phyloP scores from a whole-genome alignment of 139 green algal species.

The Coelastrella sp. region DNA sequence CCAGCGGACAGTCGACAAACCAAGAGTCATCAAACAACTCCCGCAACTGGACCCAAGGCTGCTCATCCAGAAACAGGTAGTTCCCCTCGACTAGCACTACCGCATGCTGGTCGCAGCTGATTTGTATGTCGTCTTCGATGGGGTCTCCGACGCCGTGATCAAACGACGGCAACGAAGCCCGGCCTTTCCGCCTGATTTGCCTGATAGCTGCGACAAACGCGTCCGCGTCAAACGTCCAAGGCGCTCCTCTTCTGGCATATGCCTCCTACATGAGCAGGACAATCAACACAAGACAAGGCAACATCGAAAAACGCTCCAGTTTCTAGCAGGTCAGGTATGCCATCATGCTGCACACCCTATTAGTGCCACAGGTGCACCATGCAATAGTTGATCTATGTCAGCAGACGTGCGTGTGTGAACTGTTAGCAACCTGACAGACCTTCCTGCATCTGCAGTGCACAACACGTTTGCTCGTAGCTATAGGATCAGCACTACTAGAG shows the following conservation, averaged over 20 bases:
- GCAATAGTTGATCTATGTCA: too few relatives aligned
- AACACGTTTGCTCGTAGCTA: too few relatives aligned
- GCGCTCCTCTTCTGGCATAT: constrained; percentile 75
- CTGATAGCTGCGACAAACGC: constrained; percentile 77
- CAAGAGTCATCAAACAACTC: constrained; percentile 74
- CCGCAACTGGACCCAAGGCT: constrained; percentile 70
- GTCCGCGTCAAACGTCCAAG: constrained; percentile 89
- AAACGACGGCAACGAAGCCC: constrained; percentile 79
- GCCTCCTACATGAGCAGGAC: constrained; percentile 50
- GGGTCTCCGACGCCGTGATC: constrained; percentile 82
- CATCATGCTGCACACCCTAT: too few relatives aligned
- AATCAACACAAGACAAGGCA: too few relatives aligned
- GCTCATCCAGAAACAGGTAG: constrained; percentile 87
- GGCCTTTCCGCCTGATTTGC: constrained; percentile 49
- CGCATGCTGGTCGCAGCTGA: constrained; percentile 33
- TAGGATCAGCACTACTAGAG: too few relatives aligned
- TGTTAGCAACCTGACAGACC: too few relatives aligned
- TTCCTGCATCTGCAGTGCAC: too few relatives aligned
- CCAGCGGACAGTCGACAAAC: constrained; percentile 80
- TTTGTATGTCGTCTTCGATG: constrained; percentile 56
- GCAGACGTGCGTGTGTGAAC: too few relatives aligned
- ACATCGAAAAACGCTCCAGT: too few relatives aligned
- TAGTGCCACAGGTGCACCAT: too few relatives aligned
- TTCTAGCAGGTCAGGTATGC: too few relatives aligned
- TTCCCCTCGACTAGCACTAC: constrained; percentile 84